Conservation (phyloP, 208 protist genomes). For the Trypanosoma avium region DNA sequence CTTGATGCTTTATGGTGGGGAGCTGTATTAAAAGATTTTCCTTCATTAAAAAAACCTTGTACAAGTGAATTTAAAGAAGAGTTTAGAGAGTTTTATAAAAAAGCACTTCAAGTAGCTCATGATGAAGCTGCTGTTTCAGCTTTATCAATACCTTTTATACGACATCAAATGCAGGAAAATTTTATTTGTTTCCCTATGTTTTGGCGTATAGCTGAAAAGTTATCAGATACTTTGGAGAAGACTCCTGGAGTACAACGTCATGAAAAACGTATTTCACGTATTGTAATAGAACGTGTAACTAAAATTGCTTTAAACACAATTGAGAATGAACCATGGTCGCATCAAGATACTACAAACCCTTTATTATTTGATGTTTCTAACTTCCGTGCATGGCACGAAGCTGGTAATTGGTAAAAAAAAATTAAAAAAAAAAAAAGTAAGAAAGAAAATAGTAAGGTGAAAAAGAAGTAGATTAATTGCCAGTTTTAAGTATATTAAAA, state of each 20-base stretch:
- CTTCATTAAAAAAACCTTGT: conserved; percentile 70
- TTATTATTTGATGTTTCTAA: conserved; percentile 74
- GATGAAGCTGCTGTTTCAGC: conserved; percentile 64
- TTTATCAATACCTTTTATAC: conserved; percentile 68
- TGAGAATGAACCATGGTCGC: conserved; percentile 79
- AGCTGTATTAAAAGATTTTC: conserved; percentile 76
- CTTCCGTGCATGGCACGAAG: conserved; percentile 89
- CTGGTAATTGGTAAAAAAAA: conserved; percentile 73
- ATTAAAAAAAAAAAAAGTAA: neutral
- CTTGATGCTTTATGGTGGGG: conserved; percentile 74
- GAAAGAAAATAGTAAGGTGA: neutral
- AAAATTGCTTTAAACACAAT: conserved; percentile 89
- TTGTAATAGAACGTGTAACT: conserved; percentile 82
- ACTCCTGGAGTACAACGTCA: conserved; percentile 38
- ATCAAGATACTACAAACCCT: conserved; percentile 71
- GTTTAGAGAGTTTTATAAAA: conserved; percentile 74
- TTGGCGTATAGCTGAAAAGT: conserved; percentile 85
- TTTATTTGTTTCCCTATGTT: conserved; percentile 84
- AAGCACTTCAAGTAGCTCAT: conserved; percentile 64
- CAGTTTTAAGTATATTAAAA: too few relatives aligned
- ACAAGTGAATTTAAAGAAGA: conserved; percentile 51
- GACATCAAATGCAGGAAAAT: conserved; percentile 71
- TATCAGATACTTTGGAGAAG: conserved; percentile 58
- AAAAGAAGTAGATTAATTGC: too few relatives aligned
- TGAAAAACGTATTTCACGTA: conserved; percentile 47